Evolutionary conservation across 768 basidiomycete genomes (phyloP).

Genomic region (Terana coerulea): DNA sequence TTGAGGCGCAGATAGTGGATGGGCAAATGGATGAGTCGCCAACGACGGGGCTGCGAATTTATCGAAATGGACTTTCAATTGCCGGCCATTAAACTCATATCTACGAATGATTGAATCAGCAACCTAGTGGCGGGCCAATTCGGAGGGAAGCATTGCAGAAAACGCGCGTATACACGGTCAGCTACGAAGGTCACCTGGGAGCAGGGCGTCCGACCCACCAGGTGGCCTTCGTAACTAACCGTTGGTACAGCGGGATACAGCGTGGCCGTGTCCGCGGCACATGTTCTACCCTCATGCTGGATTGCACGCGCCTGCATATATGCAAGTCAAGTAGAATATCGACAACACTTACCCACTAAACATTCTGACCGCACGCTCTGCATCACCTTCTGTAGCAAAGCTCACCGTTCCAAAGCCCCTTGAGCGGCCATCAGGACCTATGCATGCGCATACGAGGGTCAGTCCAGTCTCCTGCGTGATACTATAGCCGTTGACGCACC

Average conservation of each 20-base stretch:
- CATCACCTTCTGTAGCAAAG: conserved; percentile 79
- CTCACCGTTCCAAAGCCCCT: conserved; percentile 92
- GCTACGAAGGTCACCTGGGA: not conserved
- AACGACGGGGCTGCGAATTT: conserved; percentile 51
- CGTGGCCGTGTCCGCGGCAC: too few species aligned
- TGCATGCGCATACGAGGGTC: not conserved
- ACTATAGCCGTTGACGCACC: conserved; percentile 32
- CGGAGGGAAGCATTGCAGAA: too few species aligned
- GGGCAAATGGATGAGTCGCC: conserved; percentile 14
- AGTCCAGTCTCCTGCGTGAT: not conserved
- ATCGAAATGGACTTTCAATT: conserved; percentile 89
- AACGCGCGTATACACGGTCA: not conserved
- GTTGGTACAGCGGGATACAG: too few species aligned
- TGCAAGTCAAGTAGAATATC: too few species aligned
- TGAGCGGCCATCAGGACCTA: conserved; percentile 71
- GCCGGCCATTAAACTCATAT: conserved; percentile 83
- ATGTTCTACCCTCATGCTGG: too few species aligned
- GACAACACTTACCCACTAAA: conserved; percentile 76
- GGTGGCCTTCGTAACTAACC: not conserved
- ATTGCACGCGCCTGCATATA: too few species aligned
- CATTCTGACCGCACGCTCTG: conserved; percentile 78
- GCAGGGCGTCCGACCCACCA: not conserved
- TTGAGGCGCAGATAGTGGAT: conserved; percentile 24
- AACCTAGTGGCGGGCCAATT: too few species aligned
- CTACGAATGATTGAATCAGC: conserved; percentile 35